These are phyloP conservation scores for Bimuria novae-zelandiae DNA, from an alignment of 2,329 filamentous ascomycete genomes.

Conservation along the genomic window DNA sequence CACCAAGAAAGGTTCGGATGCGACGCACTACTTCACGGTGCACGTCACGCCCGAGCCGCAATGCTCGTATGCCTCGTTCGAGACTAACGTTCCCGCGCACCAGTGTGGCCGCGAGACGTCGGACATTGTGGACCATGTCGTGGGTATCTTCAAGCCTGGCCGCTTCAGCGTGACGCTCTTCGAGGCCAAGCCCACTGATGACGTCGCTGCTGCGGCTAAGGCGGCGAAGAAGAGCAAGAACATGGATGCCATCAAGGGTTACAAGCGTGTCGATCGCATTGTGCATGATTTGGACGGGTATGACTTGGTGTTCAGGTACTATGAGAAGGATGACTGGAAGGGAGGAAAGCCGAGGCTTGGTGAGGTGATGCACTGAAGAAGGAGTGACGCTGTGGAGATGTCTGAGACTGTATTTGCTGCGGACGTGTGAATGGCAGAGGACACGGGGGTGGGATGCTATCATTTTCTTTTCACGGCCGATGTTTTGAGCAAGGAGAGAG, in stretches of 20 bases:
- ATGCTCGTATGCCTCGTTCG: constrained; percentile 97
- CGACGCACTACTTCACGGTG: constrained; percentile 89
- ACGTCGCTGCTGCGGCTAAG: constrained; percentile 41
- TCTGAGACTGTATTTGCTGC: background rate
- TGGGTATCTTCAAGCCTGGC: constrained; percentile 95
- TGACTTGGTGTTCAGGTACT: constrained; percentile 94
- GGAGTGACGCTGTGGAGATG: too few species aligned
- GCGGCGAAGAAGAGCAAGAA: constrained; percentile 51
- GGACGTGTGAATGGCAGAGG: background rate
- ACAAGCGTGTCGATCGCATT: constrained; percentile 88
- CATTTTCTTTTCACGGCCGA: background rate
- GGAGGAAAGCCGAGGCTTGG: constrained; percentile 67
- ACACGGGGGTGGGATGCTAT: background rate
- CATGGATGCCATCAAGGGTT: constrained; percentile 82
- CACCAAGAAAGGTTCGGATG: constrained; percentile 47
- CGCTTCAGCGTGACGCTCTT: constrained; percentile 97
- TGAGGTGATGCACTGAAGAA: constrained; percentile 43
- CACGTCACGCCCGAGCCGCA: constrained; percentile 97
- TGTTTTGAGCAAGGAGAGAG: background rate
- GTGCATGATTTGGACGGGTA: constrained; percentile 98
- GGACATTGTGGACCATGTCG: constrained; percentile 91
- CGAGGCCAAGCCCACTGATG: constrained; percentile 72
- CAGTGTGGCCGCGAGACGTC: constrained; percentile 87
- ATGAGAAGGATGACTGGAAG: constrained; percentile 84
- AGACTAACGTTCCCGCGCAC: constrained; percentile 92